These are phyloP conservation scores for Cercospora nicotianae DNA, from an alignment of 2,329 filamentous ascomycete species.

Conservation along the genomic window DNA sequence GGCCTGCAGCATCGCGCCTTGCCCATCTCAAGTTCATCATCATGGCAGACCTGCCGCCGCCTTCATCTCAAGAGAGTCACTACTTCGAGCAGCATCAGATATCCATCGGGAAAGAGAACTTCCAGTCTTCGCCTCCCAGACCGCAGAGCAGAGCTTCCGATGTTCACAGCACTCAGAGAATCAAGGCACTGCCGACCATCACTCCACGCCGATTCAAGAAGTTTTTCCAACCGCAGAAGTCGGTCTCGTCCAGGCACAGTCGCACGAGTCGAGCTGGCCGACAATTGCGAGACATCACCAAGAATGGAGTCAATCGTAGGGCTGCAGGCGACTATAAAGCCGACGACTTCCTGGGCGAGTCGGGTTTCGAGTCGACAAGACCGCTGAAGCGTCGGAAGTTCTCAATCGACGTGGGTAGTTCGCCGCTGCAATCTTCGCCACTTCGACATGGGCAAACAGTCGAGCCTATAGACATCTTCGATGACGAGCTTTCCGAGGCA, in stretches of 20 bases:
- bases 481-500: conserved; percentile 36
- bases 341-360: conserved; percentile 25
- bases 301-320: conserved; percentile 45
- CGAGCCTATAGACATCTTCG: conserved; percentile 21
- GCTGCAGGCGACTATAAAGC: conserved; percentile 6
- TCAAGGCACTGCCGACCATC: conserved; percentile 50
- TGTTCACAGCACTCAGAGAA: conserved; percentile 39
- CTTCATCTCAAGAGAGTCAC: conserved; percentile 38
- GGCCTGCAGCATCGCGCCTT: not conserved
- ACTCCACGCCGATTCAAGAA: conserved; percentile 54
- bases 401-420: conserved; percentile 44
- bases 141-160: conserved; percentile 18
- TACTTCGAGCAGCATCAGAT: conserved; percentile 33
- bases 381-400: conserved; percentile 35
- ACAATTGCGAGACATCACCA: conserved; percentile 53
- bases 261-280: conserved; percentile 44
- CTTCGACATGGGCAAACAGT: conserved; percentile 41
- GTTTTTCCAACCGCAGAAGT: conserved; percentile 52
- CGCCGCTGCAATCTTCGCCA: conserved; percentile 53
- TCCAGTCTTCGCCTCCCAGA: conserved; percentile 33
- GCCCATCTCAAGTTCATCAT: conserved; percentile 1
- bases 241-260: conserved; percentile 31
- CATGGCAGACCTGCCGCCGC: conserved; percentile 34
- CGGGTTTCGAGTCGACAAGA: conserved; percentile 31
- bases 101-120: conserved; percentile 36